phyloP scores from a whole-genome alignment of 1,284 basidiomycete species.

The Pseudozyma sp. region DNA sequence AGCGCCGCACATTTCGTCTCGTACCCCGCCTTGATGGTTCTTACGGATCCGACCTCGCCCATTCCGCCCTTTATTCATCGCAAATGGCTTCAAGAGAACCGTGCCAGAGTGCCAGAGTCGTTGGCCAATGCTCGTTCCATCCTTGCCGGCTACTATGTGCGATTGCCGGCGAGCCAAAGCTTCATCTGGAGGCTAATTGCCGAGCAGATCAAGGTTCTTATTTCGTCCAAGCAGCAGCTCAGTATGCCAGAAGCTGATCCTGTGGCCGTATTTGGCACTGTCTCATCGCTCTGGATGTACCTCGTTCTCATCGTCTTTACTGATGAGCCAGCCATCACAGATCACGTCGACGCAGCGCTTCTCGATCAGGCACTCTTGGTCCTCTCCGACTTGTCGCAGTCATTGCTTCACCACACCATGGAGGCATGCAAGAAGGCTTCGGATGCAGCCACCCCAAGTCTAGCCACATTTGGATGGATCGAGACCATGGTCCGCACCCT shows the following conservation, averaged over 20 bases:
- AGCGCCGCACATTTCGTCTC: slow-evolving; percentile 61
- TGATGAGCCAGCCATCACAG: slow-evolving; percentile 45
- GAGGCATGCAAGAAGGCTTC: slow-evolving; percentile 19
- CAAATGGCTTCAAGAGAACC: slow-evolving; percentile 60
- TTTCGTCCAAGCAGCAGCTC: slow-evolving; percentile 17
- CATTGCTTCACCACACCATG: slow-evolving; percentile 20
- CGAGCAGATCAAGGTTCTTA: slow-evolving; percentile 35
- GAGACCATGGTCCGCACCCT: slow-evolving; percentile 61
- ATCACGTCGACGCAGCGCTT: slow-evolving; percentile 46
- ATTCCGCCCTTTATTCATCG: slow-evolving; percentile 62
- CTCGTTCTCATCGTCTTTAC: slow-evolving; percentile 57
- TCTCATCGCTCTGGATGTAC: slow-evolving; percentile 61
- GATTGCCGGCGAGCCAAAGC: slow-evolving; percentile 55
- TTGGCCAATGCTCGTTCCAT: slow-evolving; percentile 56
- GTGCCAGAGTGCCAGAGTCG: slow-evolving; percentile 43
- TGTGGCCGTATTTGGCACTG: slow-evolving; percentile 46
- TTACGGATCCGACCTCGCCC: slow-evolving; percentile 60
- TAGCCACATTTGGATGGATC: slow-evolving; percentile 37
- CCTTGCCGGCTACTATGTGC: slow-evolving; percentile 58
- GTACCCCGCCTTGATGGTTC: slow-evolving; percentile 61
- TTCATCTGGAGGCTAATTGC: slow-evolving; percentile 56
- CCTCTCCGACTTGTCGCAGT: slow-evolving; percentile 46
- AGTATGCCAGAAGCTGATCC: slow-evolving; percentile 22
- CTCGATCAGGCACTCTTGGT: slow-evolving; percentile 46
- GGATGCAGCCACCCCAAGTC: slow-evolving; percentile 9